Evolutionary conservation across 2,329 filamentous ascomycete genomes (phyloP), one percentile per base, ranked within the genome.

Genomic region (Bretziella fagacearum): DNA sequence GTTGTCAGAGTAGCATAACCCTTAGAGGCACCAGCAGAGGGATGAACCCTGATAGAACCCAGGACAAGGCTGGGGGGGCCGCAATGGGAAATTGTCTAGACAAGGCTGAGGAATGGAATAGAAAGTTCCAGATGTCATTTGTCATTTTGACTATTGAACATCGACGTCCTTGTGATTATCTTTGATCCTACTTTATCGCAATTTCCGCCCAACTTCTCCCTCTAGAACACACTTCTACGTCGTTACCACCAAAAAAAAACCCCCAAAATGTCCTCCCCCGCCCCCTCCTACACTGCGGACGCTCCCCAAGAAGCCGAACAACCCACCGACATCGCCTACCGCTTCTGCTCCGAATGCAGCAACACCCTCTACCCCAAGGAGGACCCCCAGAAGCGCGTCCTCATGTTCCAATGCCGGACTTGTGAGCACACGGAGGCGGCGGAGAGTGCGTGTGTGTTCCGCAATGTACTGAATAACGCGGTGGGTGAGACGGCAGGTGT

Each of bases 291-390:
- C 47, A 20, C 40, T 30, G n/a, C n/a, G n/a, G n/a, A n/a, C n/a
- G 39, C 59, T 60, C 46, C 63, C 64, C 58, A 59, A 44, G 62
- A 58, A 50, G 66, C 71, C 56, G 71, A 70, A 57, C 68, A 68
- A 55, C 67, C 54, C 79, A 89, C 65, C 85, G 48, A 93, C 63
- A 87, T 96, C 63, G 86, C 84, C 41, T 98, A 96, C 65, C 81
- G 84, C 59, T 98, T 98, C 73, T 98, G 91, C 70, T 86, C 85
- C 56, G 91, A 98, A 72, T 98, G 91, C 68, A 94, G 87, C 57
- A 98, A 98, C 71, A 83, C 98, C 74, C 72, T 98, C 47, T 96
- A 96, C 60, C 91, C 91, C 44, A 91, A 93, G 65, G 93, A 98
- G 69, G 86, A 98, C 64, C 78, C 81, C 53, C 71, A 79, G 52